Conservation (phyloP, 192 early-diverging fungal genomes). For the Jimgerdemannia lactiflua region DNA sequence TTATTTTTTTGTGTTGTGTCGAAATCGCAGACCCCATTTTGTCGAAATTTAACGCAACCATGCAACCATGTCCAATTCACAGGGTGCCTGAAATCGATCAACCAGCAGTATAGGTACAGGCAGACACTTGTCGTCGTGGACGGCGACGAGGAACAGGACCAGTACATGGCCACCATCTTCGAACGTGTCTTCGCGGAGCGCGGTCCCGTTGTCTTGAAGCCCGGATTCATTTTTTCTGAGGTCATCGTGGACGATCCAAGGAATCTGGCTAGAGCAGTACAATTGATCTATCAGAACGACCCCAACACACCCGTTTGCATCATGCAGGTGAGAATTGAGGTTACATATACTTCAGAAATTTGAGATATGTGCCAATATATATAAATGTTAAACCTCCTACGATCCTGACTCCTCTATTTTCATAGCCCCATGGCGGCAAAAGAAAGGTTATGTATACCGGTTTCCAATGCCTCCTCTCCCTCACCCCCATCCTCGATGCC, state of each 20-base stretch:
- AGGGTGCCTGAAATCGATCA: conserved; percentile 29
- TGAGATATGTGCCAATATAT: too few relatives aligned
- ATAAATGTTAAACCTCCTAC: too few relatives aligned
- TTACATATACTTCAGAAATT: too few relatives aligned
- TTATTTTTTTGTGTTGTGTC: too few relatives aligned
- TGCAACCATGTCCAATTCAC: too few relatives aligned
- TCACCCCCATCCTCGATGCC: conserved; percentile 41
- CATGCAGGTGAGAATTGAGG: conserved; percentile 17
- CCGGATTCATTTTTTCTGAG: too few relatives aligned
- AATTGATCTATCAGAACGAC: too few relatives aligned
- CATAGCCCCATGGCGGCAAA: conserved; percentile 51
- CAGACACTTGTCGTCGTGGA: conserved; percentile 31
- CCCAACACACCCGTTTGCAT: conserved; percentile 14
- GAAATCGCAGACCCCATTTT: too few relatives aligned
- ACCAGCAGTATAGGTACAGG: conserved; percentile 25
- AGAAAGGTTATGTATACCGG: conserved; percentile 55
- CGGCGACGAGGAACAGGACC: conserved; percentile 24
- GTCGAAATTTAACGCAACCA: too few relatives aligned
- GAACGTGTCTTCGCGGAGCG: conserved; percentile 16
- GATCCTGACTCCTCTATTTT: not conserved
- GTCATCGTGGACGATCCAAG: too few relatives aligned
- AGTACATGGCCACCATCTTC: conserved; percentile 32
- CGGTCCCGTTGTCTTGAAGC: not conserved
- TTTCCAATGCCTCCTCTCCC: conserved; percentile 37
- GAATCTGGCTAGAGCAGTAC: too few relatives aligned